Conservation (phyloP, 202 grass and related monocot genomes). For the Brachypodium distachyon region DNA sequence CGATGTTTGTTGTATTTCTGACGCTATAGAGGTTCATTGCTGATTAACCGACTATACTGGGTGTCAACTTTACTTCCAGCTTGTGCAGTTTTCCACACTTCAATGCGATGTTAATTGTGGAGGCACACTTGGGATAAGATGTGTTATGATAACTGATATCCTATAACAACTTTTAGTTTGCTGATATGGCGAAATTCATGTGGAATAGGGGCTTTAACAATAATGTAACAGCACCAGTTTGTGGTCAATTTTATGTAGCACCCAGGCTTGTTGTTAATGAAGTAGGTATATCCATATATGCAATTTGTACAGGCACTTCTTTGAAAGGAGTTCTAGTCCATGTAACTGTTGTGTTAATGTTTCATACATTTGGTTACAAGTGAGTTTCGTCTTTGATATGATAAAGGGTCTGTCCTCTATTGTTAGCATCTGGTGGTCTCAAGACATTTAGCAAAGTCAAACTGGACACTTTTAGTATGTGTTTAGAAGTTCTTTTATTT, state of each 20-base stretch:
- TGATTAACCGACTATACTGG: background rate
- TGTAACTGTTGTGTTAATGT: background rate
- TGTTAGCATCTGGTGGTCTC: background rate
- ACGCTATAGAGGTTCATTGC: background rate
- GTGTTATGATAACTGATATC: background rate
- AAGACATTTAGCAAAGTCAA: background rate
- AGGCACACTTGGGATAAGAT: background rate
- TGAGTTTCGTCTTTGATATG: background rate
- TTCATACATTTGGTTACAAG: background rate
- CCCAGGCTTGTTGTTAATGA: background rate
- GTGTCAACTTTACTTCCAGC: background rate
- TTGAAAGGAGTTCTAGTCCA: background rate
- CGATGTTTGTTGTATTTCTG: background rate
- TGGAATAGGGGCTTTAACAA: background rate
- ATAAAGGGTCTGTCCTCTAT: background rate
- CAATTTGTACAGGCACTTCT: background rate
- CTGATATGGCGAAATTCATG: background rate
- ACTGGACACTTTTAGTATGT: background rate
- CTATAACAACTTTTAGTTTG: background rate
- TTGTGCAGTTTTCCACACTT: background rate
- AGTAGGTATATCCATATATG: background rate
- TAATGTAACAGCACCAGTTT: background rate
- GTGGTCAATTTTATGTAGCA: background rate
- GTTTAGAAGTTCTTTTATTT: background rate
- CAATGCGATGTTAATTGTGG: background rate